These are phyloP conservation scores for Saraca asoca DNA, from an alignment of 331 rosid species.

Conservation along the genomic window DNA sequence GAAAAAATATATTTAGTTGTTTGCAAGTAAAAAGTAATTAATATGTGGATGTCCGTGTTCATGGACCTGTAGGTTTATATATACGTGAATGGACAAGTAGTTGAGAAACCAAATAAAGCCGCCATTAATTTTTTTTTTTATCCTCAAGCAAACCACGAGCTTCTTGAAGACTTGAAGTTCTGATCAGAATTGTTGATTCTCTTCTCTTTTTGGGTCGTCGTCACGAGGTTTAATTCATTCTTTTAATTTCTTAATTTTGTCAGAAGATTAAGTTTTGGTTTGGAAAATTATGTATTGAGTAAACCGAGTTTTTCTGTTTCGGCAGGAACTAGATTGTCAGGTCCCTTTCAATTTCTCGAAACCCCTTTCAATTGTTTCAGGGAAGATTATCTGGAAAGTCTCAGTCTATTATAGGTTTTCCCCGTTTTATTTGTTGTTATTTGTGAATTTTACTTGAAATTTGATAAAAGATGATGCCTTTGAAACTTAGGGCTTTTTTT, in stretches of 20 bases:
- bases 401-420: conserved; percentile 20
- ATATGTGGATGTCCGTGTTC: no score
- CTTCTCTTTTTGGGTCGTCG: conserved; percentile 33
- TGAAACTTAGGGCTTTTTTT: conserved; percentile 22
- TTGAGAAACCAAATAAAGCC: conserved; percentile 13
- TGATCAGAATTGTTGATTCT: conserved; percentile 35
- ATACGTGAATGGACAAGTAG: conserved; percentile 14
- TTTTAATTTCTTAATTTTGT: conserved; percentile 10
- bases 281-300: neutral
- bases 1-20: no score
- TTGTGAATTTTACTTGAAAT: conserved; percentile 14
- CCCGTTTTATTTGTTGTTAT: conserved; percentile 4
- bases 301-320: neutral
- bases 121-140: conserved; percentile 1
- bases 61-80: neutral
- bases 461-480: conserved; percentile 12
- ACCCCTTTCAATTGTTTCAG: neutral
- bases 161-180: conserved; percentile 32
- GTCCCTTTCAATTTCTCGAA: neutral
- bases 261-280: conserved; percentile 1
- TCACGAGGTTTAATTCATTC: conserved; percentile 16
- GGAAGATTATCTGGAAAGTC: conserved; percentile 5
- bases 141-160: conserved; percentile 29
- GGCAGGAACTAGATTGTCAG: neutral
- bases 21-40: no score